Evolutionary conservation across 306 rosid genomes (phyloP).

Genomic region (Sindora glabra): DNA sequence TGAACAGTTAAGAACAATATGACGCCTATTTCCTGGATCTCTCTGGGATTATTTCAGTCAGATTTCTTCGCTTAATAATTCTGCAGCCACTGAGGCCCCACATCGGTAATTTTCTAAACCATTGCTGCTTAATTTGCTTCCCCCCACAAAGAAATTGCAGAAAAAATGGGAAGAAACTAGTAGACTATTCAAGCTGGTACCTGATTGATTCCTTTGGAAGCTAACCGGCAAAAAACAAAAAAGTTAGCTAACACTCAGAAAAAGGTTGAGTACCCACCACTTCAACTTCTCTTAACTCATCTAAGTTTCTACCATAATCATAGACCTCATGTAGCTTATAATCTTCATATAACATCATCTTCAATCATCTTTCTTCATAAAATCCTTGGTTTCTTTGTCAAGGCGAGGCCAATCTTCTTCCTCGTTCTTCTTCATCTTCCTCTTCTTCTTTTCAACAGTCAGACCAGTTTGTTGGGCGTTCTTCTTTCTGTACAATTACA

Average conservation of each 20-base stretch:
- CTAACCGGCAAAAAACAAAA: conserved; percentile 30
- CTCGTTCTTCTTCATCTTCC: neutral
- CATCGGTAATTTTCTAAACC: conserved; percentile 19
- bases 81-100: conserved; percentile 37
- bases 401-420: too few relatives aligned
- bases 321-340: conserved; percentile 14
- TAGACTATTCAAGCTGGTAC: conserved; percentile 13
- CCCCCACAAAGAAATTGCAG: conserved; percentile 17
- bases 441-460: neutral
- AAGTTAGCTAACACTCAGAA: conserved; percentile 13
- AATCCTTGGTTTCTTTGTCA: too few relatives aligned
- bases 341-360: conserved; percentile 2
- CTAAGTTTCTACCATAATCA: conserved; percentile 18
- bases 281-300: conserved; percentile 38
- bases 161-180: neutral
- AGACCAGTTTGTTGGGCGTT: neutral
- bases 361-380: neutral
- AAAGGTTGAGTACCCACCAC: conserved; percentile 55
- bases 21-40: conserved; percentile 27
- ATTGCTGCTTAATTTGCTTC: conserved; percentile 16
- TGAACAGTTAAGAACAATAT: conserved; percentile 3
- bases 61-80: conserved; percentile 46
- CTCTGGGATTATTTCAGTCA: conserved; percentile 52
- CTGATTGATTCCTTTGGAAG: conserved; percentile 36
- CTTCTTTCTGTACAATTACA: too few relatives aligned